phyloP scores from a whole-genome alignment of 768 basidiomycete genomes.

The Lactarius psammicola region DNA sequence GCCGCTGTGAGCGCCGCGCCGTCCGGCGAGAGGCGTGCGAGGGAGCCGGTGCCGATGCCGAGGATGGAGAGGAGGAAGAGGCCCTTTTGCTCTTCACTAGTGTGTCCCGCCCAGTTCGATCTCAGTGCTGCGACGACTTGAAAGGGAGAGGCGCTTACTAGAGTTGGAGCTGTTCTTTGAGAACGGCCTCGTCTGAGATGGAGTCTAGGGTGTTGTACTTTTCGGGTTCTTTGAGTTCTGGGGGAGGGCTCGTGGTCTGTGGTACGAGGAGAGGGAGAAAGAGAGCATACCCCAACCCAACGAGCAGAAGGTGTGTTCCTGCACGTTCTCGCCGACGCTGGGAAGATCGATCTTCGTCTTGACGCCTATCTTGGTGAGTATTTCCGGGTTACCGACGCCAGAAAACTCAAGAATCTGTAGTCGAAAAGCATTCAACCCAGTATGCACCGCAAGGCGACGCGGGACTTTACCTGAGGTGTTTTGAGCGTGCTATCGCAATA shows the following conservation, averaged over 20 bases:
- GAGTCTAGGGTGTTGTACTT: conserved; percentile 35
- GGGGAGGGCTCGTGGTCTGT: neutral
- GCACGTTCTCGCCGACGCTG: conserved; percentile 54
- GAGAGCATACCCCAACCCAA: conserved; percentile 33
- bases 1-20: conserved; percentile 31
- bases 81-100: conserved; percentile 32
- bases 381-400: conserved; percentile 48
- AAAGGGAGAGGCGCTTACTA: conserved; percentile 33
- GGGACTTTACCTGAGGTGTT: conserved; percentile 31
- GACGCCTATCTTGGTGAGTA: conserved; percentile 44
- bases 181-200: conserved; percentile 33
- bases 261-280: neutral
- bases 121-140: neutral
- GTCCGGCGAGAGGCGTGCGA: conserved; percentile 29
- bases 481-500: conserved; percentile 38
- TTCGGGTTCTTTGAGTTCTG: conserved; percentile 37
- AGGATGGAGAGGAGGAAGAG: conserved; percentile 34
- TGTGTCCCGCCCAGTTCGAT: neutral
- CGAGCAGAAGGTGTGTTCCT: conserved; percentile 44
- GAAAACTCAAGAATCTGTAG: conserved; percentile 54
- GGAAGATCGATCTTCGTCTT: conserved; percentile 41
- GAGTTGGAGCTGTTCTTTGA: conserved; percentile 35
- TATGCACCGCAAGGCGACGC: neutral
- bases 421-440: neutral
- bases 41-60: conserved; percentile 31